phyloP scores from a whole-genome alignment of 2,329 filamentous ascomycete species.

The Alternaria hordeiaustralica region DNA sequence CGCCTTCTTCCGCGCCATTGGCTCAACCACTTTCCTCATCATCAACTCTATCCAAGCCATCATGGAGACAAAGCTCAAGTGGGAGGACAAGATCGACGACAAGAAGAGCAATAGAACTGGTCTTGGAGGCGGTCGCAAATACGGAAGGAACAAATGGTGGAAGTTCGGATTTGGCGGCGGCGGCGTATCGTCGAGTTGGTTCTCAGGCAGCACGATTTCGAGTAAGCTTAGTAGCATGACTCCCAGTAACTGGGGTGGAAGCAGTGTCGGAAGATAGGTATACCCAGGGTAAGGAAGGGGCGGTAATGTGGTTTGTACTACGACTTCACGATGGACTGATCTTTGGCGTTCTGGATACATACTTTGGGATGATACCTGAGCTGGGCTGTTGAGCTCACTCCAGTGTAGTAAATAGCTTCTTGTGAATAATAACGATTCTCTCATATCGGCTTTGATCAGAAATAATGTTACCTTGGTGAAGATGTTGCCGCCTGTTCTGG shows the following conservation, averaged over 20 bases:
- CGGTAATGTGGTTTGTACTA: neutral
- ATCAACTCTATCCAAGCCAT: constrained; percentile 84
- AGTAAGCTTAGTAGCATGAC: constrained; percentile 47
- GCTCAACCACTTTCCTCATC: constrained; percentile 79
- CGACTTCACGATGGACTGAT: constrained; percentile 9
- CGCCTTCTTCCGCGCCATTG: constrained; percentile 86
- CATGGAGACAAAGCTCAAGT: constrained; percentile 82
- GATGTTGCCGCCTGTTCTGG: neutral
- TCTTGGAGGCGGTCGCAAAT: constrained; percentile 35
- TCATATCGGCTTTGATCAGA: neutral
- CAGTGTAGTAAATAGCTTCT: constrained; percentile 3
- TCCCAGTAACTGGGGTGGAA: constrained; percentile 44
- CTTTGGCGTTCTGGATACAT: constrained; percentile 7
- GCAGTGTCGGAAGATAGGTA: constrained; percentile 29
- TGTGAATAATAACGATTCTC: constrained; percentile 6
- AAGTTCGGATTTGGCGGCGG: constrained; percentile 40
- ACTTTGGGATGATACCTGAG: constrained; percentile 14
- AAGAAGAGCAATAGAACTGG: constrained; percentile 36
- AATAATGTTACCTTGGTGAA: neutral
- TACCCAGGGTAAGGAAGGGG: neutral
- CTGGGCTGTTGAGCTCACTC: neutral
- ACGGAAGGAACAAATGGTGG: constrained; percentile 15
- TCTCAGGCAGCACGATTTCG: constrained; percentile 44
- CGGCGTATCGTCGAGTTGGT: constrained; percentile 42
- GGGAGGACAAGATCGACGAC: constrained; percentile 45